Conservation (phyloP, 768 basidiomycete genomes). For the Exsudoporus frostii region DNA sequence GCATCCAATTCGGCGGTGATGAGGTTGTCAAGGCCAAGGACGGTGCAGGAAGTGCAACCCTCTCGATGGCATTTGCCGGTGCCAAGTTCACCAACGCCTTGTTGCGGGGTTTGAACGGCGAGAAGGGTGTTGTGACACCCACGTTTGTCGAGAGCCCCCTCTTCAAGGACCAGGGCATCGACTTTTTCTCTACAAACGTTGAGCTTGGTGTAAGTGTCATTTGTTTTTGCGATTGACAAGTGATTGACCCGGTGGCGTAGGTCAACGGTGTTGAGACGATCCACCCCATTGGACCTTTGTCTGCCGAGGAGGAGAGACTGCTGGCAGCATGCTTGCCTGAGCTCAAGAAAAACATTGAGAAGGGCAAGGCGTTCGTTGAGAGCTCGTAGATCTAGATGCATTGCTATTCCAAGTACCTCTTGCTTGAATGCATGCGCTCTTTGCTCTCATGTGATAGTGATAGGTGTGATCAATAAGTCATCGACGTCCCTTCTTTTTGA, state of each 20-base stretch:
- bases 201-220: constrained; percentile 76
- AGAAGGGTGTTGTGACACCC: constrained; percentile 69
- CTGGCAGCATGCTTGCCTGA: constrained; percentile 86
- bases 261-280: constrained; percentile 91
- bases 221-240: not conserved
- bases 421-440: constrained; percentile 9
- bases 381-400: constrained; percentile 27
- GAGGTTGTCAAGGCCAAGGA: constrained; percentile 99
- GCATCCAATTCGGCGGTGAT: constrained; percentile 97
- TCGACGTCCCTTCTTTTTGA: constrained; percentile 54
- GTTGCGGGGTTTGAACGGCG: constrained; percentile 61
- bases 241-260: constrained; percentile 35
- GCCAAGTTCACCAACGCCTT: constrained; percentile 64
- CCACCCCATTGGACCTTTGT: constrained; percentile 74
- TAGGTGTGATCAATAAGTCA: constrained; percentile 17
- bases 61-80: constrained; percentile 77
- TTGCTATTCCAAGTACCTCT: constrained; percentile 20
- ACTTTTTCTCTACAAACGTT: constrained; percentile 93
- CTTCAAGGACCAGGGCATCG: constrained; percentile 79
- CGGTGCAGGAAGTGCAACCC: constrained; percentile 70
- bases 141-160: constrained; percentile 89
- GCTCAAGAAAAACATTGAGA: constrained; percentile 97
- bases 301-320: constrained; percentile 80
- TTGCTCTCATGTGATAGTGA: not conserved
- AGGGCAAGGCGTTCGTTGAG: constrained; percentile 79